These are phyloP conservation scores for Plantago coronopus DNA, from an alignment of 305 asterid genomes.

Conservation along the genomic window DNA sequence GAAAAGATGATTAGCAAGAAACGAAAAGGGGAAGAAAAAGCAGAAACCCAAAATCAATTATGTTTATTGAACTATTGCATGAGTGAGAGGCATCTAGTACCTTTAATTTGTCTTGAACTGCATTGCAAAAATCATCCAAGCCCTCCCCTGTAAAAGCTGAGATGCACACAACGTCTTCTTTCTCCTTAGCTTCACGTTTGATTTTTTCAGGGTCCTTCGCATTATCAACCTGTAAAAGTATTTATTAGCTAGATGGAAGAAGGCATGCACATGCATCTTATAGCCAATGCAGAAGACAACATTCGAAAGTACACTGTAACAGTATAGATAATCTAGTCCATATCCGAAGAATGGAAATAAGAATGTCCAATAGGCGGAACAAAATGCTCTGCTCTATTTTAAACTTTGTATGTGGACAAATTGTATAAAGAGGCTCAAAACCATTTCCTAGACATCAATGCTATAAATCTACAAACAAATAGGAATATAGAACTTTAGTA, in stretches of 20 bases:
- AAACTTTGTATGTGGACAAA: not conserved
- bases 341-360: too few relatives aligned
- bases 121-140: constrained; percentile 72
- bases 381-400: not conserved
- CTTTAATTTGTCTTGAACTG: constrained; percentile 81
- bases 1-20: not conserved
- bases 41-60: not conserved
- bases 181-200: constrained; percentile 54
- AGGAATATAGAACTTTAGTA: constrained; percentile 22
- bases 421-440: not conserved
- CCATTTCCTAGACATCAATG: constrained; percentile 5
- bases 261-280: constrained; percentile 6
- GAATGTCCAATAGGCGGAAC: too few relatives aligned
- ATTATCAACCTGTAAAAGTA: constrained; percentile 67
- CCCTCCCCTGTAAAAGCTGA: constrained; percentile 97
- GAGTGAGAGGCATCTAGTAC: constrained; percentile 27
- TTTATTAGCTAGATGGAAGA: constrained; percentile 16
- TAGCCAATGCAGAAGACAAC: not conserved
- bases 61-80: not conserved
- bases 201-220: constrained; percentile 58
- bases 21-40: not conserved
- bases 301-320: not conserved
- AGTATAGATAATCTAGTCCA: not conserved
- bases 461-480: constrained; percentile 13
- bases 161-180: constrained; percentile 57